Evolutionary conservation across 2,329 filamentous ascomycete genomes (phyloP).

Genomic region (Fonsecaea pedrosoi): DNA sequence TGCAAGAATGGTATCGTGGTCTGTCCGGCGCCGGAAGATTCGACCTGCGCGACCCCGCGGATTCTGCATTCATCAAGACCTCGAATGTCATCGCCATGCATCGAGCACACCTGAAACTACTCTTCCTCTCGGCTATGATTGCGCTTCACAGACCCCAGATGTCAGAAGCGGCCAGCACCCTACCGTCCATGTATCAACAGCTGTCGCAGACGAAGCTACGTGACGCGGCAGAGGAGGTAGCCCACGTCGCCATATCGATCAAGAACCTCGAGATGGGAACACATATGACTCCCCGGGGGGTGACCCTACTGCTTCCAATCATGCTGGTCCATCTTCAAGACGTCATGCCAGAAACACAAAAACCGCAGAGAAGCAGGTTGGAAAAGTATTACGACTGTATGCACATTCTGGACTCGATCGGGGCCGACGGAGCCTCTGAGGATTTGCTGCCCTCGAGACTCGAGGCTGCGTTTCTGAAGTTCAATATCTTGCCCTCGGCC

Average conservation of each 20-base stretch:
- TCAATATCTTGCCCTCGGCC: conserved; percentile 23
- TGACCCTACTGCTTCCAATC: conserved; percentile 86
- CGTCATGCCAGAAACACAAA: conserved; percentile 61
- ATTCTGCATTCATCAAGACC: background rate
- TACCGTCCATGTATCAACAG: conserved; percentile 68
- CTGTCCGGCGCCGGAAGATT: conserved; percentile 36
- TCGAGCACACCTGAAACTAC: conserved; percentile 86
- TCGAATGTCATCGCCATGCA: conserved; percentile 53
- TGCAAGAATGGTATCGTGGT: conserved; percentile 76
- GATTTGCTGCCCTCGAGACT: conserved; percentile 15
- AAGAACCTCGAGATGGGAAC: conserved; percentile 75
- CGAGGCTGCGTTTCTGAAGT: conserved; percentile 16
- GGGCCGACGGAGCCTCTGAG: conserved; percentile 11
- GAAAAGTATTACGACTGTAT: conserved; percentile 27
- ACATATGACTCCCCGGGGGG: conserved; percentile 84
- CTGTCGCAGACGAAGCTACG: conserved; percentile 81
- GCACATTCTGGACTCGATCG: conserved; percentile 18
- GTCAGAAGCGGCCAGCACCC: conserved; percentile 50
- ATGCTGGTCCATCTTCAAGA: conserved; percentile 93
- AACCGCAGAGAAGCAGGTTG: conserved; percentile 13
- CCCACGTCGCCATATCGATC: conserved; percentile 74
- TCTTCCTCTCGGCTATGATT: conserved; percentile 88
- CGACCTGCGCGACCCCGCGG: conserved; percentile 11
- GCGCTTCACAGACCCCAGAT: conserved; percentile 92
- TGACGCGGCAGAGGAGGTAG: conserved; percentile 83